These are phyloP conservation scores for Pestalotiopsis sp. DNA, from an alignment of 2,329 filamentous ascomycete species.

Conservation along the genomic window DNA sequence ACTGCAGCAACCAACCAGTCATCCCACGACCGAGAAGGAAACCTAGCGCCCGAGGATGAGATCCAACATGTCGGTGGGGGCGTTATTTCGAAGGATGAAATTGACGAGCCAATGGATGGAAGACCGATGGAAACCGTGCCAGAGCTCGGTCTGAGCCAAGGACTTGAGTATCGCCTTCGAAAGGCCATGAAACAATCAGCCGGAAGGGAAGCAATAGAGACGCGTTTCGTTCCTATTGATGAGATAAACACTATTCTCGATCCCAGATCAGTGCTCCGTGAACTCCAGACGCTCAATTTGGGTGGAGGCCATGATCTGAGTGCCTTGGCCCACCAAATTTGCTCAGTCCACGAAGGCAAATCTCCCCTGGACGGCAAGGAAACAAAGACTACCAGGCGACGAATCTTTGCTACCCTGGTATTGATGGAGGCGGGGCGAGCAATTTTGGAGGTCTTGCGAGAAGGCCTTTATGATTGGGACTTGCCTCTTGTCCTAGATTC, in stretches of 20 bases:
- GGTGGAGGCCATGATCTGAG: neutral
- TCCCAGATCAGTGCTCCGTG: neutral
- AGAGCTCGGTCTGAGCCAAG: neutral
- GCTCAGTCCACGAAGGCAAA: neutral
- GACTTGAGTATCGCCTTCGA: neutral
- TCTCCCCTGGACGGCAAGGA: neutral
- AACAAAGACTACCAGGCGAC: neutral
- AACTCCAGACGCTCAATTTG: neutral
- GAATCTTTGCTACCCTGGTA: neutral
- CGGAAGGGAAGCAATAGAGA: neutral
- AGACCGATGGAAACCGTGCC: no score
- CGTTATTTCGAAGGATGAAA: no score
- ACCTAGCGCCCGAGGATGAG: neutral
- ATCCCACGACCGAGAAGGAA: neutral
- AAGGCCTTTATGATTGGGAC: neutral
- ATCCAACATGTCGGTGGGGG: no score
- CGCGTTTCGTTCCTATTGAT: neutral
- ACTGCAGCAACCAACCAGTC: neutral
- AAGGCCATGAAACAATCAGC: neutral
- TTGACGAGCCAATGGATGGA: no score
- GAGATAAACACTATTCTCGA: neutral
- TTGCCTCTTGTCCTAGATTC: neutral
- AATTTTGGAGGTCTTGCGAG: neutral
- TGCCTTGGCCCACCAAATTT: neutral
- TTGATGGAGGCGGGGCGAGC: neutral